Evolutionary conservation across 139 green algal genomes (phyloP).

Genomic region (Chlorella sorokiniana): DNA sequence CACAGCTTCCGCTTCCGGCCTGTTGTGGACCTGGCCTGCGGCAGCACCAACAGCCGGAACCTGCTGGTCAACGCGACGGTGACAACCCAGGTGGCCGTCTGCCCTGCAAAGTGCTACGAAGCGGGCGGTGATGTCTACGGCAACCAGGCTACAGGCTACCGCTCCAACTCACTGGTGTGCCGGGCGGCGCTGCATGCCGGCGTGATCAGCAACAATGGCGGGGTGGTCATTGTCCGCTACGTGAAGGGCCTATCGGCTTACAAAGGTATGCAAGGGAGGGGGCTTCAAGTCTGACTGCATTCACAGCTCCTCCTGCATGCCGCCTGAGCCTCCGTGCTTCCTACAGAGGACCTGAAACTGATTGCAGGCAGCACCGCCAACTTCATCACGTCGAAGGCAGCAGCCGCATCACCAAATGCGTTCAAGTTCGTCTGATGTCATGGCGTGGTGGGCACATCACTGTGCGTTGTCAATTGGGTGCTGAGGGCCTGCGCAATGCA

Average conservation of each 20-base stretch:
- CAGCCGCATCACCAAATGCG: not conserved
- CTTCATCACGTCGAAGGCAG: not conserved
- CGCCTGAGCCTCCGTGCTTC: not conserved
- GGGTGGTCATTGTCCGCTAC: not conserved
- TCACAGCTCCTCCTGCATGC: not conserved
- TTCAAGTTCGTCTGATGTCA: not conserved
- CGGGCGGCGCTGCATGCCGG: constrained; percentile 3
- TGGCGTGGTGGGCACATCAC: not conserved
- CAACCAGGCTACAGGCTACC: not conserved
- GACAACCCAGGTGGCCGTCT: not conserved
- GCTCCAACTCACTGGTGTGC: constrained; percentile 1
- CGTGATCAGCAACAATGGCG: not conserved
- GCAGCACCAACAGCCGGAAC: not conserved
- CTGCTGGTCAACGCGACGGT: not conserved
- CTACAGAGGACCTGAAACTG: not conserved
- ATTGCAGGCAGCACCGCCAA: not conserved
- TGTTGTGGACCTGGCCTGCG: not conserved
- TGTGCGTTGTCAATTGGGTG: too few relatives aligned
- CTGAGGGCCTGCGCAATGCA: too few relatives aligned
- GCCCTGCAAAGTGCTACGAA: not conserved
- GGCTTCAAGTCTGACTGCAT: not conserved
- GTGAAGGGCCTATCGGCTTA: not conserved
- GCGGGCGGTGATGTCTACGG: not conserved
- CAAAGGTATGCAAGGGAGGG: not conserved
- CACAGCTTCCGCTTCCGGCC: not conserved